Percentiles rank a stretch among this genome's conserved stretches.
Conservation (phyloP, 371 early-diverging fungal species). For the Gilbertella persicaria region DNA sequence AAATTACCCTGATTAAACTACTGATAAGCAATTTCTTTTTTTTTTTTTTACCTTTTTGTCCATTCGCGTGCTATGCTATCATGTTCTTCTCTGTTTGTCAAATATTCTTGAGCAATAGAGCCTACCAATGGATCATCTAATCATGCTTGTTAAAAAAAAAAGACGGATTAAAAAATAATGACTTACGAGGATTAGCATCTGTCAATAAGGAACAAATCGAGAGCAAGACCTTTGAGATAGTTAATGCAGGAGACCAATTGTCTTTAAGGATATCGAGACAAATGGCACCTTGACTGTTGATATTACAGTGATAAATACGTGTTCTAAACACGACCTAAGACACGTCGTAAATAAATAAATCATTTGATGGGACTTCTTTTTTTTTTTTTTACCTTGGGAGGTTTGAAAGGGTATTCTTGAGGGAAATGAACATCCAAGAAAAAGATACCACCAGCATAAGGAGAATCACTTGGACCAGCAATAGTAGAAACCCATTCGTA, state of each 20-base stretch:
- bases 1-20: slow-evolving; percentile 3
- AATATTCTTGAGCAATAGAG: slow-evolving; percentile 90
- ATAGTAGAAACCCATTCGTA: slow-evolving; percentile 97
- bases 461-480: slow-evolving; percentile 83
- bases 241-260: slow-evolving; percentile 99
- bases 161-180: not conserved
- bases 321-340: slow-evolving; percentile 95
- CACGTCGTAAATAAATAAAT: no score
- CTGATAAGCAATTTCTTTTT: not conserved
- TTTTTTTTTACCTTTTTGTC: slow-evolving; percentile 70
- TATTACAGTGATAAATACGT: slow-evolving; percentile 98
- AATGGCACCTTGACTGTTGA: slow-evolving; percentile 98
- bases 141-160: no score
- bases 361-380: not conserved
- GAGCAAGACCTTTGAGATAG: slow-evolving; percentile 95
- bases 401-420: slow-evolving; percentile 99
- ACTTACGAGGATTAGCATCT: slow-evolving; percentile 93
- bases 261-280: slow-evolving; percentile 98
- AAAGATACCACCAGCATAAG: slow-evolving; percentile 90
- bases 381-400: slow-evolving; percentile 79
- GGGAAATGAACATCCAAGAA: slow-evolving; percentile 98
- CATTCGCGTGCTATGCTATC: slow-evolving; percentile 93
- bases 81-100: slow-evolving; percentile 86
- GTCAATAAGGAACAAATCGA: slow-evolving; percentile 98
- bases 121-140: slow-evolving; percentile 93